These are phyloP conservation scores for Globisporangium cederbergense DNA, from an alignment of 352 stramenopile species.

Conservation along the genomic window DNA sequence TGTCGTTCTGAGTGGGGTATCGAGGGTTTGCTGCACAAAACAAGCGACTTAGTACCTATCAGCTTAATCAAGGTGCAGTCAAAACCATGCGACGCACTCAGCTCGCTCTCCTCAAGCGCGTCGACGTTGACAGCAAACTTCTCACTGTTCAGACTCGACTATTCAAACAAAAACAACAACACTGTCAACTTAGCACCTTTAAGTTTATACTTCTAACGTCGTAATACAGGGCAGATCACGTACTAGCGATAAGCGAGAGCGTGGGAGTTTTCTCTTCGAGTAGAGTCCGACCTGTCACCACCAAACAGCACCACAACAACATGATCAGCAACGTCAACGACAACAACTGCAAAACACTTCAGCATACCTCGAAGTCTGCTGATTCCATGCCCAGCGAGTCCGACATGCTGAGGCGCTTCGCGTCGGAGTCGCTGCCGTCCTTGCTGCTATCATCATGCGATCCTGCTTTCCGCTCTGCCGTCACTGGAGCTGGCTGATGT, in stretches of 20 bases:
- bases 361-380: conserved; percentile 70
- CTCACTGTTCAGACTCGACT: conserved; percentile 74
- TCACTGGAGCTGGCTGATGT: not conserved
- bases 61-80: conserved; percentile 1
- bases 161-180: conserved; percentile 1
- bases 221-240: not conserved
- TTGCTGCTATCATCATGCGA: conserved; percentile 14
- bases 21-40: conserved; percentile 10
- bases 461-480: conserved; percentile 11
- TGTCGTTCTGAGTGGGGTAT: conserved; percentile 13
- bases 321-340: not conserved
- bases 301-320: not conserved
- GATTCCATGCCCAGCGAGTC: conserved; percentile 77
- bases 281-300: conserved; percentile 41
- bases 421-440: conserved; percentile 16
- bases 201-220: not conserved
- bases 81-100: conserved; percentile 22
- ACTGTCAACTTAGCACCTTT: not conserved
- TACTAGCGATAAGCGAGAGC: conserved; percentile 49
- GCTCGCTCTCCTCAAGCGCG: conserved; percentile 44
- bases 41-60: not conserved
- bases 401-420: conserved; percentile 39
- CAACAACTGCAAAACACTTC: not conserved
- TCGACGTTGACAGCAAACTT: conserved; percentile 70
- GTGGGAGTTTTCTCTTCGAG: conserved; percentile 40